Conservation (phyloP, 306 rosid genomes). For the Delonix regia region DNA sequence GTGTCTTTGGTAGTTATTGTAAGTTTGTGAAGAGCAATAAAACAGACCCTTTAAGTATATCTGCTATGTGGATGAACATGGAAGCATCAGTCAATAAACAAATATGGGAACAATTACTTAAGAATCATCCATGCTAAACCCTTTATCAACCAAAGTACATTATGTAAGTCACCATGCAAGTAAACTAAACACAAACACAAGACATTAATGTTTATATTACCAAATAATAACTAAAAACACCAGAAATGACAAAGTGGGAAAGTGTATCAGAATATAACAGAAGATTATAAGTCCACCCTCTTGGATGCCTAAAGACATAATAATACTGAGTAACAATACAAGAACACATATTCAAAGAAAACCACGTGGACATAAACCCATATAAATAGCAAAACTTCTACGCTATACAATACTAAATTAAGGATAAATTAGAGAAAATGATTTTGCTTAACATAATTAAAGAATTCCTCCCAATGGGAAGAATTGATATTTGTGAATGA, state of each 20-base stretch:
- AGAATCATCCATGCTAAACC: not conserved
- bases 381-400: not conserved
- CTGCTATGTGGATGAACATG: not conserved
- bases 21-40: no score
- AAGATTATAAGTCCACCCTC: not conserved
- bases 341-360: not conserved
- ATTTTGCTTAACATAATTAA: not conserved
- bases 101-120: not conserved
- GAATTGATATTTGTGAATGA: not conserved
- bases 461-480: not conserved
- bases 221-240: not conserved
- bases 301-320: not conserved
- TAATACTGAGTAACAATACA: no score
- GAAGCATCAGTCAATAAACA: conserved; percentile 5
- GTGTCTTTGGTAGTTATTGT: no score
- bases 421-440: not conserved
- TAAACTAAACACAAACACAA: not conserved
- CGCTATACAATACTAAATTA: not conserved
- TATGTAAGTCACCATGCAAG: not conserved
- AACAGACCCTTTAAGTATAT: not conserved
- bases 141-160: conserved; percentile 1
- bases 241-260: not conserved
- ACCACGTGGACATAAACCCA: not conserved
- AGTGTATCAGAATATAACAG: not conserved
- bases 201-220: not conserved